These are phyloP conservation scores for Helianthus annuus DNA, from an alignment of 129 eudicot genomes.

Conservation along the genomic window DNA sequence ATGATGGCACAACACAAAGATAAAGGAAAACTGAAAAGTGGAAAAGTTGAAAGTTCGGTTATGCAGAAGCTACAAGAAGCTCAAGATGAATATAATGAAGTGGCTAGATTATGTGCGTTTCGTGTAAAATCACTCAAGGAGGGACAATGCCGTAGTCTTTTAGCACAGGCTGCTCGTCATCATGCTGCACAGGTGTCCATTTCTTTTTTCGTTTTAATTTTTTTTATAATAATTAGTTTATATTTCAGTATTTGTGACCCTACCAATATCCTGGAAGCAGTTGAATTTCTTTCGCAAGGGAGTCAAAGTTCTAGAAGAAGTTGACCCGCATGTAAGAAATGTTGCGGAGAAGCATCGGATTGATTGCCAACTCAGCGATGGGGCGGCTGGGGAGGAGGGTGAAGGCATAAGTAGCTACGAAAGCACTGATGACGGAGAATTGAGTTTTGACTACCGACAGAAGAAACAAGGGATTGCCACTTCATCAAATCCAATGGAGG, in stretches of 20 bases:
- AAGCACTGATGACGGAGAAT: conserved; percentile 56
- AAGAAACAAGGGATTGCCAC: conserved; percentile 50
- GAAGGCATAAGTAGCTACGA: conserved; percentile 41
- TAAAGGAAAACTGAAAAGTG: conserved; percentile 61
- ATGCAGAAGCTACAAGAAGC: conserved; percentile 66
- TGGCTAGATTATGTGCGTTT: conserved; percentile 64
- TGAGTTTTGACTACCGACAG: conserved; percentile 59
- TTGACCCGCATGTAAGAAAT: conserved; percentile 57
- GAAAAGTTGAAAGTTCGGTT: conserved; percentile 62
- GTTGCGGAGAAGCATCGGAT: conserved; percentile 71
- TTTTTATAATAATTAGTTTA: neutral
- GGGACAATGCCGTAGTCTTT: conserved; percentile 78
- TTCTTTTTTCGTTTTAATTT: neutral
- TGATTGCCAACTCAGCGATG: conserved; percentile 59
- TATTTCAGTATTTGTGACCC: neutral
- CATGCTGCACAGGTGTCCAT: conserved; percentile 74
- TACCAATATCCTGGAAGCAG: conserved; percentile 41
- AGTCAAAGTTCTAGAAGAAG: conserved; percentile 68
- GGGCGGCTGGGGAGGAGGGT: conserved; percentile 40
- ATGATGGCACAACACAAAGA: conserved; percentile 69
- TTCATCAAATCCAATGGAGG: conserved; percentile 63
- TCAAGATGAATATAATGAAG: conserved; percentile 71
- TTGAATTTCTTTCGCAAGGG: conserved; percentile 77
- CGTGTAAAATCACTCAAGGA: conserved; percentile 80
- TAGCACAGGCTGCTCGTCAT: conserved; percentile 89